These are phyloP conservation scores for Alternaria arbusti DNA, from an alignment of 2,329 filamentous ascomycete species.

Conservation along the genomic window DNA sequence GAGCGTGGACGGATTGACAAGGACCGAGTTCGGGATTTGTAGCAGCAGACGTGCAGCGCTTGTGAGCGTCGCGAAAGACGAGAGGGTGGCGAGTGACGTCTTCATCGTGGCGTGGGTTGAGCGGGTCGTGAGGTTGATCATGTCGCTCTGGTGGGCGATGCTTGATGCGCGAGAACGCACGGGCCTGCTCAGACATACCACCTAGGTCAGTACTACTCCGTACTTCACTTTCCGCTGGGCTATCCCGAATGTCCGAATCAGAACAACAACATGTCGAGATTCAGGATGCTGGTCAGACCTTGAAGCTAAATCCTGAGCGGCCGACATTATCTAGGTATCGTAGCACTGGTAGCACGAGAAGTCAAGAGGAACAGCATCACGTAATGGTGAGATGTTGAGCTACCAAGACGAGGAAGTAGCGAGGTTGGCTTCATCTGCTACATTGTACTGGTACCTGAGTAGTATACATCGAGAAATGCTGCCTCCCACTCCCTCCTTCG, in stretches of 20 bases:
- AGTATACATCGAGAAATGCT: not conserved
- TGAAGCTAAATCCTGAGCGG: too few species aligned
- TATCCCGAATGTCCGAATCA: too few species aligned
- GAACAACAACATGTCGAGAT: too few species aligned
- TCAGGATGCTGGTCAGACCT: too few species aligned
- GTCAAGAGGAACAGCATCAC: not conserved
- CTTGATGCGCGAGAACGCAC: not conserved
- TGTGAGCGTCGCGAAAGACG: slow-evolving; percentile 51
- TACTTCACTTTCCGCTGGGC: too few species aligned
- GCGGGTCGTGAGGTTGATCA: not conserved
- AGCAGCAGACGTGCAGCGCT: slow-evolving; percentile 57
- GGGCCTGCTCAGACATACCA: not conserved
- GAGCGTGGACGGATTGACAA: slow-evolving; percentile 56
- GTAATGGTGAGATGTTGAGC: not conserved
- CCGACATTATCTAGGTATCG: not conserved
- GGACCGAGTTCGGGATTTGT: slow-evolving; percentile 56
- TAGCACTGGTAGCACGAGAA: not conserved
- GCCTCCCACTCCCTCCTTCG: not conserved
- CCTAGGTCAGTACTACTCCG: not conserved
- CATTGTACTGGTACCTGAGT: not conserved
- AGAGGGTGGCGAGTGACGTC: slow-evolving; percentile 46
- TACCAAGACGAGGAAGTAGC: not conserved
- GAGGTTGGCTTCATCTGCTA: not conserved
- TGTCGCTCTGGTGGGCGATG: not conserved
- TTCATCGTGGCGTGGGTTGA: slow-evolving; percentile 27